phyloP scores from a whole-genome alignment of 345 rosid species.

The Camelina laxa region DNA sequence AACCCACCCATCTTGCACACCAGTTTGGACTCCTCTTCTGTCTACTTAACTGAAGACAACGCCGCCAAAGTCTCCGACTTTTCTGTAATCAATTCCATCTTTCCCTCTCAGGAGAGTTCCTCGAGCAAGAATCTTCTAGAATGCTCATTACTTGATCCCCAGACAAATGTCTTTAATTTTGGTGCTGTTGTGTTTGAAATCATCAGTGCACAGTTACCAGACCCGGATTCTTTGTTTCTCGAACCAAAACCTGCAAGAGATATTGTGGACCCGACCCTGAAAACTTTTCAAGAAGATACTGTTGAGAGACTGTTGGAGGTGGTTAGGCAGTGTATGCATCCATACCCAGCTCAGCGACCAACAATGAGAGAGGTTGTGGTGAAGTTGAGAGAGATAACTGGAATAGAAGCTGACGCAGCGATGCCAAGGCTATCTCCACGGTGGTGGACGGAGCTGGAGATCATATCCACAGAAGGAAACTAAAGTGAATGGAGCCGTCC shows the following conservation, averaged over 20 bases:
- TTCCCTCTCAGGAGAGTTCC: constrained; percentile 52
- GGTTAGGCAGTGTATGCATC: constrained; percentile 64
- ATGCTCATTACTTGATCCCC: constrained; percentile 47
- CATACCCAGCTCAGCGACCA: constrained; percentile 62
- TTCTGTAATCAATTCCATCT: constrained; percentile 56
- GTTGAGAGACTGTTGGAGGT: constrained; percentile 62
- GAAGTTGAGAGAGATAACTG: constrained; percentile 70
- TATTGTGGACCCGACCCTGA: constrained; percentile 74
- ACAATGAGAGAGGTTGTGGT: constrained; percentile 62
- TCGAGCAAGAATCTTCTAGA: constrained; percentile 54
- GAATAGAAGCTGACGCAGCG: constrained; percentile 73
- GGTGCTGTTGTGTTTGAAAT: constrained; percentile 77
- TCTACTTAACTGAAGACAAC: constrained; percentile 87
- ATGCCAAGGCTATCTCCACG: constrained; percentile 78
- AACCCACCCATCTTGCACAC: constrained; percentile 67
- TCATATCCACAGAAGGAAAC: constrained; percentile 62
- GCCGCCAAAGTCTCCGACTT: constrained; percentile 93
- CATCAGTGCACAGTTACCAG: constrained; percentile 74
- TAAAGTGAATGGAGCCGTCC: constrained; percentile 36
- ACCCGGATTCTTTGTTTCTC: constrained; percentile 49
- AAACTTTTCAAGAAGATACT: constrained; percentile 57
- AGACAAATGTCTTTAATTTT: constrained; percentile 64
- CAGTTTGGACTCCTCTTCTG: constrained; percentile 67
- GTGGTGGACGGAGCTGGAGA: constrained; percentile 99
- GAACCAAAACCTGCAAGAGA: constrained; percentile 52